phyloP scores from a whole-genome alignment of 768 basidiomycete genomes.

The Serendipita vermifera region DNA sequence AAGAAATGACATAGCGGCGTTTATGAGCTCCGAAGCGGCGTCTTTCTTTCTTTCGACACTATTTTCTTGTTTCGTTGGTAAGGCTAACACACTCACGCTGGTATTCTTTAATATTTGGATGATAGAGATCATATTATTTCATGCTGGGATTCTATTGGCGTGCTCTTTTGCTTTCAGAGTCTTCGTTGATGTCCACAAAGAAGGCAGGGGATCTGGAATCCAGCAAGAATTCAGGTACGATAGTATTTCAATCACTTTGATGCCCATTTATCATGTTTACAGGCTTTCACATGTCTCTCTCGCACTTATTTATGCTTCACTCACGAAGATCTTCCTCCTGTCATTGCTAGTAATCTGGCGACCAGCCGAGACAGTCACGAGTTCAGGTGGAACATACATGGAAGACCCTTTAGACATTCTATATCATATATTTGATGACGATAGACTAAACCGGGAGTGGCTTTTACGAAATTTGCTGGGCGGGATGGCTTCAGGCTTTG shows the following conservation, averaged over 20 bases:
- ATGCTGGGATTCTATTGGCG: neutral
- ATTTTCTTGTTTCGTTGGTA: neutral
- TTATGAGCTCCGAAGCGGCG: too few relatives aligned
- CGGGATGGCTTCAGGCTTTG: conserved; percentile 79
- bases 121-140: neutral
- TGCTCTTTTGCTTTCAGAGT: neutral
- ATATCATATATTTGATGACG: conserved; percentile 53
- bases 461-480: conserved; percentile 70
- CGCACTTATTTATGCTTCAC: conserved; percentile 69
- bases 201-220: conserved; percentile 27
- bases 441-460: conserved; percentile 70
- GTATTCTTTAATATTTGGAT: neutral
- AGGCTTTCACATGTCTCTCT: conserved; percentile 66
- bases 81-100: neutral
- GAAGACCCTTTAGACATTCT: conserved; percentile 26
- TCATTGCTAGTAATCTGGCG: conserved; percentile 72
- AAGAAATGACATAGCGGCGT: too few relatives aligned
- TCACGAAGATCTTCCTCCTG: conserved; percentile 75
- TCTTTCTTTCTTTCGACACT: neutral
- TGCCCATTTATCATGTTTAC: neutral
- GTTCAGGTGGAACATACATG: neutral
- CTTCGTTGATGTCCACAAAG: conserved; percentile 26
- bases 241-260: neutral
- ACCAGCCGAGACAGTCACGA: conserved; percentile 25
- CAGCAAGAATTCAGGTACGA: conserved; percentile 49